Evolutionary conservation across 805 yeast species (phyloP).

Genomic region (Barnettozyma pratensis): DNA sequence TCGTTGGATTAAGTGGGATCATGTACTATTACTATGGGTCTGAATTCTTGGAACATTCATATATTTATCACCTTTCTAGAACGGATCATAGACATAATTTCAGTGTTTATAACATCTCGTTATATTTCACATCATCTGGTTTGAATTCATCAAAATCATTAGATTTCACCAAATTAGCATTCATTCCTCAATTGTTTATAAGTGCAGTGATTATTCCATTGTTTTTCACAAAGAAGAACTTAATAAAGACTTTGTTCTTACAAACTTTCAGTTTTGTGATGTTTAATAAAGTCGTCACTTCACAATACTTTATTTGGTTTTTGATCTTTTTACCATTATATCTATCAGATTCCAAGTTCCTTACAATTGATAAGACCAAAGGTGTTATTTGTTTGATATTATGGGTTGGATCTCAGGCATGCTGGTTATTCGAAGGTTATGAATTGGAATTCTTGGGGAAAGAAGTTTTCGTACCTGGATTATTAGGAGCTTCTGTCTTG

Average conservation of each 20-base stretch:
- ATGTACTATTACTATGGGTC: slow-evolving; percentile 72
- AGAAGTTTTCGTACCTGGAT: slow-evolving; percentile 48
- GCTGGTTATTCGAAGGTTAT: slow-evolving; percentile 79
- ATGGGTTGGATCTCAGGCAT: slow-evolving; percentile 71
- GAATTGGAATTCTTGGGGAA: slow-evolving; percentile 74
- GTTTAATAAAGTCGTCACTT: slow-evolving; percentile 80
- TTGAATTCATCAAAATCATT: slow-evolving; percentile 1
- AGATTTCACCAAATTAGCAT: slow-evolving; percentile 56
- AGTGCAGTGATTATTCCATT: slow-evolving; percentile 51
- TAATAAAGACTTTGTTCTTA: slow-evolving; percentile 56
- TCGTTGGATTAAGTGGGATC: slow-evolving; percentile 40
- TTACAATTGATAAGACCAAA: slow-evolving; percentile 23
- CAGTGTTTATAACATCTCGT: slow-evolving; percentile 72
- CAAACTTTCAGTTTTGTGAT: slow-evolving; percentile 77
- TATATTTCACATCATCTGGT: slow-evolving; percentile 55
- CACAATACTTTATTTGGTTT: slow-evolving; percentile 96
- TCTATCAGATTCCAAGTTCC: slow-evolving; percentile 41
- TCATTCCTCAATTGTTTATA: slow-evolving; percentile 73
- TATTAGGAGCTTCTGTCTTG: slow-evolving; percentile 47
- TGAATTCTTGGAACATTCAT: slow-evolving; percentile 73
- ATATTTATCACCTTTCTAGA: slow-evolving; percentile 75
- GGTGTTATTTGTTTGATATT: slow-evolving; percentile 40
- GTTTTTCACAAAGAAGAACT: slow-evolving; percentile 34
- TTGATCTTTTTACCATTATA: slow-evolving; percentile 77
- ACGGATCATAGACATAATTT: slow-evolving; percentile 95